A percentile compares a stretch with the other conserved stretches of the same genome.
Conservation (phyloP, 2,329 filamentous ascomycete genomes). For the Rhynchosporium graminicola region DNA sequence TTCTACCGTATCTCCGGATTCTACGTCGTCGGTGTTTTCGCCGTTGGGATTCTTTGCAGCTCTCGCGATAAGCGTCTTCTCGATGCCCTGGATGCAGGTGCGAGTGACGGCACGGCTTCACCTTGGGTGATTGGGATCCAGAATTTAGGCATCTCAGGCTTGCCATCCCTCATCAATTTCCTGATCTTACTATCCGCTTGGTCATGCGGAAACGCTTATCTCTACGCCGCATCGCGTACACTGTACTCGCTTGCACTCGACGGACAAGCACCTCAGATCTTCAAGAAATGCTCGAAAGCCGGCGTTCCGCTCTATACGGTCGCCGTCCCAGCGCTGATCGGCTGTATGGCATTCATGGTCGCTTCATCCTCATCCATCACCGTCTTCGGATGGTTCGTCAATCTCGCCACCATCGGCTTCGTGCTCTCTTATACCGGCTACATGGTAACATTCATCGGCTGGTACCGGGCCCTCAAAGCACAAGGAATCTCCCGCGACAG, state of each 20-base stretch:
- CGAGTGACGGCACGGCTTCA: slow-evolving; percentile 11
- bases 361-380: slow-evolving; percentile 10
- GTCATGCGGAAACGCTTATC: slow-evolving; percentile 20
- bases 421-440: slow-evolving; percentile 16
- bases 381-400: slow-evolving; percentile 20
- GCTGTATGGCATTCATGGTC: slow-evolving; percentile 18
- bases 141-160: slow-evolving; percentile 14
- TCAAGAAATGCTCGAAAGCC: slow-evolving; percentile 18
- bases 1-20: slow-evolving; percentile 22
- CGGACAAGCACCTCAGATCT: slow-evolving; percentile 15
- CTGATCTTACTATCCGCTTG: slow-evolving; percentile 16
- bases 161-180: slow-evolving; percentile 16
- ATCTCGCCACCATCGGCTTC: slow-evolving; percentile 20
- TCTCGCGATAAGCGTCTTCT: slow-evolving; percentile 14
- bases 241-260: slow-evolving; percentile 19
- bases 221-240: slow-evolving; percentile 19
- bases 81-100: slow-evolving; percentile 10
- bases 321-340: slow-evolving; percentile 10
- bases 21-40: slow-evolving; percentile 19
- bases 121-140: slow-evolving; percentile 18
- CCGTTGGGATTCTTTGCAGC: slow-evolving; percentile 16
- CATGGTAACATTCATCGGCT: slow-evolving; percentile 18
- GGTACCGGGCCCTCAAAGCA: slow-evolving; percentile 16
- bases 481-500: slow-evolving; percentile 18
- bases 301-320: slow-evolving; percentile 17